phyloP scores from a whole-genome alignment of 1,139 yeast species.

The Barnettozyma hawaiiensis region DNA sequence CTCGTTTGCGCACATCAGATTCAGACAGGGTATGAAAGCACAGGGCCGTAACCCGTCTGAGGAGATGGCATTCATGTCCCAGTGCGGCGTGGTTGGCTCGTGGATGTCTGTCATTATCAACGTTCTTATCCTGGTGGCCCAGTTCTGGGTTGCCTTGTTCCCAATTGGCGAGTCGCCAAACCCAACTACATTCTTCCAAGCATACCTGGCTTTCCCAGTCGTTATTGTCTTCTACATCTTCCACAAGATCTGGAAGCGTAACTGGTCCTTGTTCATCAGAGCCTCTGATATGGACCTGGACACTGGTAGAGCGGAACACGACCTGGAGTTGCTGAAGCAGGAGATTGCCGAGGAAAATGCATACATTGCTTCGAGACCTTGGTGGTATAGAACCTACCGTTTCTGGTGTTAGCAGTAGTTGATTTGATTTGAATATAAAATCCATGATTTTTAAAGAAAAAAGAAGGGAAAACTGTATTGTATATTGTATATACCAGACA shows the following conservation, averaged over 20 bases:
- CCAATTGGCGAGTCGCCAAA: constrained; percentile 50
- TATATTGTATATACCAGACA: too few species aligned
- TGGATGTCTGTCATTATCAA: constrained; percentile 43
- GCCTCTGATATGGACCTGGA: constrained; percentile 54
- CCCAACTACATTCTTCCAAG: constrained; percentile 53
- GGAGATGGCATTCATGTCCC: constrained; percentile 50
- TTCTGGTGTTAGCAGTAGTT: constrained; percentile 40
- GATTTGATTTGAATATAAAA: neutral
- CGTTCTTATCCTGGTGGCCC: constrained; percentile 47
- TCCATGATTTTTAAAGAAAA: too few species aligned
- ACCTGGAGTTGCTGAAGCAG: constrained; percentile 59
- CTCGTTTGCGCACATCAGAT: constrained; percentile 56
- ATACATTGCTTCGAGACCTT: constrained; percentile 29
- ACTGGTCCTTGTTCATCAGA: constrained; percentile 46
- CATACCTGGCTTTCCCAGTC: constrained; percentile 61
- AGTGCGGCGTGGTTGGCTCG: constrained; percentile 52
- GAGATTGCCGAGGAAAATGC: constrained; percentile 50
- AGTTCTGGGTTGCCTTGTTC: constrained; percentile 65
- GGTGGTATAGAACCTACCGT: constrained; percentile 34
- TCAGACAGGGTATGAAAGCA: constrained; percentile 54
- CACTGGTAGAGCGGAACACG: constrained; percentile 67
- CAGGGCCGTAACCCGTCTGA: constrained; percentile 48
- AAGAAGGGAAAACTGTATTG: too few species aligned
- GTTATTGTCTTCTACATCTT: constrained; percentile 47
- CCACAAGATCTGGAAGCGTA: constrained; percentile 54